Conservation (phyloP, 164 flowering plant species). For the Malania oleifera region DNA sequence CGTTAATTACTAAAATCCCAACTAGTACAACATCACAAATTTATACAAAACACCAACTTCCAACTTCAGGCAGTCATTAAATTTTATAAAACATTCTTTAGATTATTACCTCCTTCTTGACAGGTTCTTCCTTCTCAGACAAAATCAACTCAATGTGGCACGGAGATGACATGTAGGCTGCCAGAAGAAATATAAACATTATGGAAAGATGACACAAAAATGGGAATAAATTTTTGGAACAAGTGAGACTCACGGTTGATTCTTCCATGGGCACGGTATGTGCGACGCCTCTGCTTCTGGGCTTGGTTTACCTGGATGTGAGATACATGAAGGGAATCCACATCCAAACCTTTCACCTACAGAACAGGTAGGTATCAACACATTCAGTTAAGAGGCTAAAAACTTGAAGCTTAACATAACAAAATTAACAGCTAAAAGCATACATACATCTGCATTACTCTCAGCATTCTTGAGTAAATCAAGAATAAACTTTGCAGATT, state of each 20-base stretch:
- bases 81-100: no score
- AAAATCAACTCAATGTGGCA: not conserved
- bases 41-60: no score
- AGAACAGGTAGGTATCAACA: not conserved
- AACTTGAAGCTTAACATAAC: not conserved
- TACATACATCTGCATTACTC: slow-evolving; percentile 87
- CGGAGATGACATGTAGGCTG: slow-evolving; percentile 41
- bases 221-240: no score
- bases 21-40: not conserved
- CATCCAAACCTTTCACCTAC: slow-evolving; percentile 85
- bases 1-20: not conserved
- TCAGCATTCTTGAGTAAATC: slow-evolving; percentile 95
- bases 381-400: no score
- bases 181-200: not conserved
- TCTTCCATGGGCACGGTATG: slow-evolving; percentile 75
- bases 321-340: slow-evolving; percentile 63
- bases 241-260: slow-evolving; percentile 38
- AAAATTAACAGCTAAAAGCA: not conserved
- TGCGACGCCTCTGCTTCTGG: slow-evolving; percentile 79
- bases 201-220: not conserved
- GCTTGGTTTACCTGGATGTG: slow-evolving; percentile 93
- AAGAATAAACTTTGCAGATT: slow-evolving; percentile 78
- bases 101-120: not conserved
- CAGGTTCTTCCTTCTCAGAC: not conserved
- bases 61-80: no score